Evolutionary conservation across 2,329 filamentous ascomycete genomes (phyloP).

Genomic region (Tolypocladium sp.): DNA sequence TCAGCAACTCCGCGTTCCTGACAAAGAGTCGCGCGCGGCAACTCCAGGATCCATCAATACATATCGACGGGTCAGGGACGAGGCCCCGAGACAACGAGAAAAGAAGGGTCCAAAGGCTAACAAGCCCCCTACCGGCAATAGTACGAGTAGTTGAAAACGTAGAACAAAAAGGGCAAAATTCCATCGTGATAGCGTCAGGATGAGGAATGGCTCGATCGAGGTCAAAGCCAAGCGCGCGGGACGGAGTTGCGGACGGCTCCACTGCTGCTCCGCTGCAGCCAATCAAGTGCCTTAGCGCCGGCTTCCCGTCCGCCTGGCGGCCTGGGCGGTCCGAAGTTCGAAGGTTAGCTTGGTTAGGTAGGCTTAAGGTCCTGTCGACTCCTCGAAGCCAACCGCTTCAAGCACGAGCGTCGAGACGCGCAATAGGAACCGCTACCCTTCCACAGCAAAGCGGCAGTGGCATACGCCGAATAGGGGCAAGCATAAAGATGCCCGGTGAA

Average conservation of each 20-base stretch:
- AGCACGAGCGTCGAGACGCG: too few species aligned
- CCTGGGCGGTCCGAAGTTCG: too few species aligned
- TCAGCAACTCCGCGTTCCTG: background rate
- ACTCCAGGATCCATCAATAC: background rate
- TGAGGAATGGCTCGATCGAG: background rate
- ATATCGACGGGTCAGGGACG: too few species aligned
- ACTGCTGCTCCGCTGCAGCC: background rate
- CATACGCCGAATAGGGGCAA: too few species aligned
- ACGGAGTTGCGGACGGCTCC: background rate
- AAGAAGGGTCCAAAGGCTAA: background rate
- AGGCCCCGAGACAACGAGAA: background rate
- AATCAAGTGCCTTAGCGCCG: constrained; percentile 7
- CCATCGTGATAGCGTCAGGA: background rate
- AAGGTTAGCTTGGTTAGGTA: too few species aligned
- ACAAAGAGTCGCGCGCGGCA: background rate
- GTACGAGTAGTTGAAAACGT: background rate
- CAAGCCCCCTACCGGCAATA: background rate
- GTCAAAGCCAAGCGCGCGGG: background rate
- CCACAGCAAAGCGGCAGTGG: too few species aligned
- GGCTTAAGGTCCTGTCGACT: too few species aligned
- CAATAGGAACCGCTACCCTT: too few species aligned
- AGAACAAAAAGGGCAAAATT: background rate
- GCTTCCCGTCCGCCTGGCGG: background rate
- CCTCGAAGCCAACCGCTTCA: too few species aligned
- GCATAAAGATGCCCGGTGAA: too few species aligned